These are phyloP conservation scores for Protomyces inundatus DNA, from an alignment of 1,139 yeast genomes.

Conservation along the genomic window DNA sequence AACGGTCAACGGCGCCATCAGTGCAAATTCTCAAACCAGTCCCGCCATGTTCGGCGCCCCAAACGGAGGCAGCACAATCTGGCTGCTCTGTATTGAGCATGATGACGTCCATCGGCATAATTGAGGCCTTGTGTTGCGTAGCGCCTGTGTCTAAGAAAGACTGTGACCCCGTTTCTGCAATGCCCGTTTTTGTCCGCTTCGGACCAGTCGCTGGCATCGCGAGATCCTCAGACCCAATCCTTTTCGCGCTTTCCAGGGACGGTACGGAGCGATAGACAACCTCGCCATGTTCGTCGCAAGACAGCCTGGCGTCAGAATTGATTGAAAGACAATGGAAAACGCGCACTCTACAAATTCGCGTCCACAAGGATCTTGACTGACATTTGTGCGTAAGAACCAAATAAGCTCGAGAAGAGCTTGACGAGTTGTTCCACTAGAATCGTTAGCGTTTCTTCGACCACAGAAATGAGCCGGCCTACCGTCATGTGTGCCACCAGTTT, in stretches of 20 bases:
- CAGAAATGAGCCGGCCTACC: not conserved
- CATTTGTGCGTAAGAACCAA: constrained; percentile 27
- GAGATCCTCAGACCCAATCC: too few relatives aligned
- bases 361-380: constrained; percentile 30
- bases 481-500: constrained; percentile 68
- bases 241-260: too few relatives aligned
- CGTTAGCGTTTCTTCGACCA: not conserved
- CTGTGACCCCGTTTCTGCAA: too few relatives aligned
- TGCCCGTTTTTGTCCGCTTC: too few relatives aligned
- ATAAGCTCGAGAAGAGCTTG: constrained; percentile 29
- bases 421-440: constrained; percentile 28
- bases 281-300: too few relatives aligned
- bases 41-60: not conserved
- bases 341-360: not conserved
- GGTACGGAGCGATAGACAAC: too few relatives aligned
- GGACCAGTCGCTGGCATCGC: too few relatives aligned
- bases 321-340: too few relatives aligned
- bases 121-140: too few relatives aligned
- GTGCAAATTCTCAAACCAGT: constrained; percentile 1
- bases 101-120: not conserved
- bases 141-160: too few relatives aligned
- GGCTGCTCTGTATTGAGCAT: not conserved
- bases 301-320: too few relatives aligned
- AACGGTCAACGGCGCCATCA: constrained; percentile 19
- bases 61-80: not conserved